Percentiles rank a stretch among this genome's conserved stretches.
phyloP scores from a whole-genome alignment of 345 rosid genomes.

The Salix caprea region DNA sequence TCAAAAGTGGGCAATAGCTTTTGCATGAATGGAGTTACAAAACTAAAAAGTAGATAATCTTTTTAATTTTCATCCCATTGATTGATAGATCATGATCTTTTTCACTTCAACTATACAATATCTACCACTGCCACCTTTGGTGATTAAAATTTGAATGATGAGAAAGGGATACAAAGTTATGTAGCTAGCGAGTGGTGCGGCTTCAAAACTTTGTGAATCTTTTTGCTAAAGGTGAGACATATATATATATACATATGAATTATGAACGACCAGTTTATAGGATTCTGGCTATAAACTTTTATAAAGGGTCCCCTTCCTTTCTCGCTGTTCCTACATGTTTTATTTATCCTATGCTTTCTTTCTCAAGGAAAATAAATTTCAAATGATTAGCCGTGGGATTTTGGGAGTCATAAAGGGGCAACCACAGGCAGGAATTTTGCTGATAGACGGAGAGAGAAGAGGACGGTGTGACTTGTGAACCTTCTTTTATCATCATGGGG shows the following conservation, averaged over 20 bases:
- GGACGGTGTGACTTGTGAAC: conserved; percentile 15
- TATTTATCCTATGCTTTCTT: not conserved
- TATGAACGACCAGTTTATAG: not conserved
- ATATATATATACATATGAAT: not conserved
- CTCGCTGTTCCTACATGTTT: not conserved
- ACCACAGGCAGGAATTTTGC: not conserved
- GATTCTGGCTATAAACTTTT: not conserved
- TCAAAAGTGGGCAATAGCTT: conserved; percentile 6
- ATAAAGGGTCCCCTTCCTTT: not conserved
- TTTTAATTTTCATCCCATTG: conserved; percentile 28
- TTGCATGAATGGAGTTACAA: conserved; percentile 15
- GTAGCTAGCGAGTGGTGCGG: not conserved
- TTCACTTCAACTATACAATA: conserved; percentile 30
- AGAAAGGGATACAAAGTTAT: not conserved
- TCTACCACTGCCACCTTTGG: conserved; percentile 15
- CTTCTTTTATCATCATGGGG: conserved; percentile 26
- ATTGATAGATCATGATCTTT: conserved; percentile 48
- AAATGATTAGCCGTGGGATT: conserved; percentile 41
- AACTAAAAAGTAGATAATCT: conserved; percentile 33
- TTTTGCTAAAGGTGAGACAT: conserved; percentile 6
- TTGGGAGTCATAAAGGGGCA: conserved; percentile 23
- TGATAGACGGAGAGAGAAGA: not conserved
- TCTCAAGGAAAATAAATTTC: conserved; percentile 12
- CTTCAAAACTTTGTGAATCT: conserved; percentile 20
- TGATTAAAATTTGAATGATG: conserved; percentile 29